These are phyloP conservation scores for Pseudopithomyces chartarum DNA, from an alignment of 2,329 filamentous ascomycete species.

Conservation along the genomic window DNA sequence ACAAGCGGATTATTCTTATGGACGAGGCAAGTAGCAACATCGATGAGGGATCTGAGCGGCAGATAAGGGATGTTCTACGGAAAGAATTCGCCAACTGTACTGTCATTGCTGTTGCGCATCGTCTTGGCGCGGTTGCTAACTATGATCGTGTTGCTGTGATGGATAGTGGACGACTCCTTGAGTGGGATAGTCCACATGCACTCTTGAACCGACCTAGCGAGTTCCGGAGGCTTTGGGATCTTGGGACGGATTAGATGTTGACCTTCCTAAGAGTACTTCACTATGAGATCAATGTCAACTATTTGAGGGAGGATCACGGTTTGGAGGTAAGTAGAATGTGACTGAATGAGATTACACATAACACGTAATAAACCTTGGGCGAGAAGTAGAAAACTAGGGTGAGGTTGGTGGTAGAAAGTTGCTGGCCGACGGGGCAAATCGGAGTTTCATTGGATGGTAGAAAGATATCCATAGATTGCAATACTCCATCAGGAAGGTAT, in stretches of 20 bases:
- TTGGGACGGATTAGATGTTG: background rate
- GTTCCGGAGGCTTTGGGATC: background rate
- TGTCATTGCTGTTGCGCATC: conserved; percentile 23
- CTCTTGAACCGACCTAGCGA: background rate
- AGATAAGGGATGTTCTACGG: conserved; percentile 60
- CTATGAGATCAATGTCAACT: too few relatives aligned
- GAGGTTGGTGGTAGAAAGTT: too few relatives aligned
- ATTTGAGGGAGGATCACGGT: too few relatives aligned
- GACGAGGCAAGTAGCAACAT: conserved; percentile 47
- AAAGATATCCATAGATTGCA: too few relatives aligned
- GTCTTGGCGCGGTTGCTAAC: conserved; percentile 24
- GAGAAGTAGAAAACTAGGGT: too few relatives aligned
- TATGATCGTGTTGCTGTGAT: conserved; percentile 29
- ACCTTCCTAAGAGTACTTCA: background rate
- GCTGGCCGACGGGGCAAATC: too few relatives aligned
- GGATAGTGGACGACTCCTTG: conserved; percentile 51
- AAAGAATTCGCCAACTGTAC: conserved; percentile 50
- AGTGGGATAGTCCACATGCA: conserved; percentile 24
- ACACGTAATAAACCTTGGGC: too few relatives aligned
- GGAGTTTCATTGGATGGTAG: too few relatives aligned
- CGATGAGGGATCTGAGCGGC: conserved; percentile 60
- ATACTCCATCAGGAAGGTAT: too few relatives aligned
- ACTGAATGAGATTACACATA: too few relatives aligned
- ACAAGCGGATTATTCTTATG: conserved; percentile 19
- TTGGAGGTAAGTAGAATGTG: too few relatives aligned